Base-by-base conservation (phyloP, 768 basidiomycete species). In the Epithele typhae region DNA sequence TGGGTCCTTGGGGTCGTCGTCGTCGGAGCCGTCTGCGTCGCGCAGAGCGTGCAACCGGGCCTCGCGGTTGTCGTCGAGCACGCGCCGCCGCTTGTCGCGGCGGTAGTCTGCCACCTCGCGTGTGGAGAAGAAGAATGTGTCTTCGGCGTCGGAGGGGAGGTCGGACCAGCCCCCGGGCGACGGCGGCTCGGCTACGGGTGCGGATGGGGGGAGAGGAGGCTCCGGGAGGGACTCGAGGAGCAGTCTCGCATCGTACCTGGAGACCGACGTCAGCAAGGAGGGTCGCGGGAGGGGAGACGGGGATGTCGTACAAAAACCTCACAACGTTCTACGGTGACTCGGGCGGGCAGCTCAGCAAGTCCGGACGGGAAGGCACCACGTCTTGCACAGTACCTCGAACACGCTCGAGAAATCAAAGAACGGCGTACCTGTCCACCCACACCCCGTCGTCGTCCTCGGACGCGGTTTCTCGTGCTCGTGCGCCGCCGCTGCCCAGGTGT, bases 371-470 rank as follows among this genome's bases (percentile, higher is more conserved):
- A 15, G 17, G 32, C 3, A n/a, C 4, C 18, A 14, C n/a, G n/a
- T n/a, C n/a, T n/a, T n/a, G n/a, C n/a, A 37, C 17, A 30, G 14
- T 7, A 30, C 27, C 27, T 14, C 7, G 8, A 30, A 30, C 27
- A 7, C 21, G 46, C 9, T 23, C 42, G 15, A 40, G 22, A 33
- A 19, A 34, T 51, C 37, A 39, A 54, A 48, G 52, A 52, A 55
- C 48, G 25, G 44, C 85, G 62, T 81, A 92, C 90, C 90, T 83
- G 71, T 94, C 90, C 45, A 88, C 78, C 87, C 85, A 92, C 3
- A 87, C 57, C 18, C 60, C 67, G 25, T 66, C 60, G 7, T 48
- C 56, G 1, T 48, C 47, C n/a, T 57, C 40, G 21, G 56, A 54
- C 1, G 12, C n/a, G n/a, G 4, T 14, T 30, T 15, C 34, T 7